phyloP scores from a whole-genome alignment of 176 grass and related monocot genomes.

The Themeda triandra region DNA sequence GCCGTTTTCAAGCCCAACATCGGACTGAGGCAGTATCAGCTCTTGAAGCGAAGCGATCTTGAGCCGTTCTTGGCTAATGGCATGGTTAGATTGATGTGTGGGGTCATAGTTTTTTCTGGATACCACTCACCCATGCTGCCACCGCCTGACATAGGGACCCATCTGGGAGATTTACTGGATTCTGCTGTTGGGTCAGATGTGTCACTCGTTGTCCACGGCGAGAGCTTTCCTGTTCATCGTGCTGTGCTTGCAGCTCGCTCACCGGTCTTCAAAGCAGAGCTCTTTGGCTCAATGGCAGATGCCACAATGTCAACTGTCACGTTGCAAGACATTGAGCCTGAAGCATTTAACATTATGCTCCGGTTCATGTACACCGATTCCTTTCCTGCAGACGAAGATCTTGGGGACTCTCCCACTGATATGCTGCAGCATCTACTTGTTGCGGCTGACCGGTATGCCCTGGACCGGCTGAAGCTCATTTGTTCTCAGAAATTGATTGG shows the following conservation, averaged over 20 bases:
- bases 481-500: not conserved
- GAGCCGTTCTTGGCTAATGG: too few relatives aligned
- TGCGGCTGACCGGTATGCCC: not conserved
- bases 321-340: not conserved
- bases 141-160: too few relatives aligned
- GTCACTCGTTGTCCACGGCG: not conserved
- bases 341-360: conserved; percentile 19
- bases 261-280: not conserved
- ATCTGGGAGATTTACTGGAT: too few relatives aligned
- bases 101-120: too few relatives aligned
- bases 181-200: too few relatives aligned
- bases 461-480: not conserved
- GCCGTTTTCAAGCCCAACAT: too few relatives aligned
- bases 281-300: not conserved
- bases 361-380: conserved; percentile 48
- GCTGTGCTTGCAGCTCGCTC: not conserved
- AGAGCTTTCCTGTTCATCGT: not conserved
- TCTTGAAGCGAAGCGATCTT: too few relatives aligned
- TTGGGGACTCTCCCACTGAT: not conserved
- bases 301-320: not conserved
- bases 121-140: too few relatives aligned
- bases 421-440: not conserved
- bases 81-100: too few relatives aligned
- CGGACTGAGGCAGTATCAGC: accelerated
- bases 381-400: not conserved